Evolutionary conservation across 176 grass and related monocot species (phyloP).

Genomic region (Hyparrhenia diplandra): DNA sequence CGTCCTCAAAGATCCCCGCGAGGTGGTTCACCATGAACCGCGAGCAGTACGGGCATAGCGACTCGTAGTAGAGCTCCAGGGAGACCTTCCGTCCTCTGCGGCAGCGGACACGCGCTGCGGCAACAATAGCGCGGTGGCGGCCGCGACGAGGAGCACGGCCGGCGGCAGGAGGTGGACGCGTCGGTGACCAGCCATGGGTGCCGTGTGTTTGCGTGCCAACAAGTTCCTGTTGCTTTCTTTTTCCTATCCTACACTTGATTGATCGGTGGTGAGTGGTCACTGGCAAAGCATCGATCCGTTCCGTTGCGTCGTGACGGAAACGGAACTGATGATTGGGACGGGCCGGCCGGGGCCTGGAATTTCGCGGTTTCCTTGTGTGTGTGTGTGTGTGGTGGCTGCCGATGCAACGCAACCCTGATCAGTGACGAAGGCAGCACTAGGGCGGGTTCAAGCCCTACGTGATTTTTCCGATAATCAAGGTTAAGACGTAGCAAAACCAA

Average conservation of each 20-base stretch:
- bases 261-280: background rate
- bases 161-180: background rate
- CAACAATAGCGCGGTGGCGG: background rate
- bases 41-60: slow-evolving; percentile 68
- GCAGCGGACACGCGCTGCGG: background rate
- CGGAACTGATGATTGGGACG: background rate
- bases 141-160: background rate
- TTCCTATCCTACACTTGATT: background rate
- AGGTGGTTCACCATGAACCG: slow-evolving; percentile 73
- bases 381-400: background rate
- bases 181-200: background rate
- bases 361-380: background rate
- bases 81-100: slow-evolving; percentile 21
- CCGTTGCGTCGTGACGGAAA: background rate
- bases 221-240: background rate
- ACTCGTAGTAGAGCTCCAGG: slow-evolving; percentile 84
- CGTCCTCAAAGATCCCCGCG: slow-evolving; percentile 57
- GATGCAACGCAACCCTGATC: background rate
- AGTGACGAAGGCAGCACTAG: too few relatives aligned
- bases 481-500: too few relatives aligned
- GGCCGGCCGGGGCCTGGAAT: background rate
- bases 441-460: too few relatives aligned
- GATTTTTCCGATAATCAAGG: too few relatives aligned
- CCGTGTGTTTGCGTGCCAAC: background rate
- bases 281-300: too few relatives aligned